Base-by-base conservation (phyloP, 345 rosid species). In the Eucalyptus leucophloia region DNA sequence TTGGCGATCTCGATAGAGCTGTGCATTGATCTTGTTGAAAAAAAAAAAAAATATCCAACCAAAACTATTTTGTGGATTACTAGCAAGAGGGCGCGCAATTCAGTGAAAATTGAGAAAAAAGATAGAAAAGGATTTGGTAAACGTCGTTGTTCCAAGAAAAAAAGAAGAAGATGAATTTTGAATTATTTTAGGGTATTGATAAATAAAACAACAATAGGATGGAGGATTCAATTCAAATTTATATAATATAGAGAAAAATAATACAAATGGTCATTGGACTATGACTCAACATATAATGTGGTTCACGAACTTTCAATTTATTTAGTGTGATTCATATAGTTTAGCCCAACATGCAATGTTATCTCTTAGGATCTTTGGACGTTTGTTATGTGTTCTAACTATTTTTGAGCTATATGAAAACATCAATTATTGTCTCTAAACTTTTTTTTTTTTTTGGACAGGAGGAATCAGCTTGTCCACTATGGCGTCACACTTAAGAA, bases 351-450 rank as follows among this genome's bases (percentile, higher is more conserved):
- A 8, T 53, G 58, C 26, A 53, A 53, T 53, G 26, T 21, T 21
- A 50, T 6, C 26, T 8, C 11, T 0, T 2, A 21, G 5, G 26
- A 53, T 19, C 0, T 9, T 0, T 21, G 0, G 58, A 8, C 0
- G 1, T 53, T 53, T 53, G 58, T 53, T 53, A 53, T 9, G 1
- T 2, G 26, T 53, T 53, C 0, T 4, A 1, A 21, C 24, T 1
- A 53, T 21, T 53, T 21, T 0, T 2, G 11, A 53, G 58, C 58
- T 53, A 53, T 21, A 53, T 53, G 4, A 53, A 53, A 53, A 53
- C 58, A 53, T 53, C 26, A 3, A 21, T 9, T 23, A 3, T 56
- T 56, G 62, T 56, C 62, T 24, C 62, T 56, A 9, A 23, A 56
- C 13, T 47, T 37, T 4, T 37, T 37, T 37, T 4, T 37, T 37